Conservation (phyloP, 1,284 basidiomycete genomes). For the Megacollybia platyphylla region DNA sequence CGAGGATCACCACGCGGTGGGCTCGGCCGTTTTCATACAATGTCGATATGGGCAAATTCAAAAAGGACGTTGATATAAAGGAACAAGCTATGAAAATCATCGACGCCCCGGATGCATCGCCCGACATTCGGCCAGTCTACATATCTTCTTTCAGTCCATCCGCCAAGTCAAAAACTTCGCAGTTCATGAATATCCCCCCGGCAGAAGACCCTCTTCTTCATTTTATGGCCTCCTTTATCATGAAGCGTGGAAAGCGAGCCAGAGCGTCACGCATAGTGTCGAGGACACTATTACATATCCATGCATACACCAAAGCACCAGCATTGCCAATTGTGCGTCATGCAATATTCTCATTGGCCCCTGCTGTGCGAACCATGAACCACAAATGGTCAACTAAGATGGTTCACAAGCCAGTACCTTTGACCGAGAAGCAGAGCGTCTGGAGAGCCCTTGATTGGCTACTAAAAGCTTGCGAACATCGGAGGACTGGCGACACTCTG, state of each 20-base stretch:
- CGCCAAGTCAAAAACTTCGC: conserved; percentile 2
- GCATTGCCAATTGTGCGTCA: conserved; percentile 69
- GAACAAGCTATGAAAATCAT: background rate
- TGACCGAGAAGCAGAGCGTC: conserved; percentile 70
- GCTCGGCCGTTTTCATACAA: too few relatives aligned
- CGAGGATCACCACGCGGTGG: too few relatives aligned
- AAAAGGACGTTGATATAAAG: background rate
- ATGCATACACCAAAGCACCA: conserved; percentile 59
- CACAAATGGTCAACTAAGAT: conserved; percentile 48
- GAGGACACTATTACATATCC: conserved; percentile 56
- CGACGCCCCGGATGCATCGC: background rate
- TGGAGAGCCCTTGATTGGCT: conserved; percentile 58
- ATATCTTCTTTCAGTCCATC: background rate
- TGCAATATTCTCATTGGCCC: conserved; percentile 55
- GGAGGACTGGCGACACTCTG: conserved; percentile 32
- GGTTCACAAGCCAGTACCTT: conserved; percentile 49
- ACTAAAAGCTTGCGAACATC: conserved; percentile 41
- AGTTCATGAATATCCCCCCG: conserved; percentile 51
- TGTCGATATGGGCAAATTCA: background rate
- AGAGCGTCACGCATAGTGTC: conserved; percentile 48
- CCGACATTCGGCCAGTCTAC: background rate
- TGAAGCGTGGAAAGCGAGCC: conserved; percentile 57
- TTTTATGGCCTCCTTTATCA: conserved; percentile 57
- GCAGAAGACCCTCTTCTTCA: conserved; percentile 66
- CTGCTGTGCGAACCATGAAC: conserved; percentile 44